Conservation (phyloP, 2,329 filamentous ascomycete genomes). For the Coccinonectria pachysandricola region DNA sequence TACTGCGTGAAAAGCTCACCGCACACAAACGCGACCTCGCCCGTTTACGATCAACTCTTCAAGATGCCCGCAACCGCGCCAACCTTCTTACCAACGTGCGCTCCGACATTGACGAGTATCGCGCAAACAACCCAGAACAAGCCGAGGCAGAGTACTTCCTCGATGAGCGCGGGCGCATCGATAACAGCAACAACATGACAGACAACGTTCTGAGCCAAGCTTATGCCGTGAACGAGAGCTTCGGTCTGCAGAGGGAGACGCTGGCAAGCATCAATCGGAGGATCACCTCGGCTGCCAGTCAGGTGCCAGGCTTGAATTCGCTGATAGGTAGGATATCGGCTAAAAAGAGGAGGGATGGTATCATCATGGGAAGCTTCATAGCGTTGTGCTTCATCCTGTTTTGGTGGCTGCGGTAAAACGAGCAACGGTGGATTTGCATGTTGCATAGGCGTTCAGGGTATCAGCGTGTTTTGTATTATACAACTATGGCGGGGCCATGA, state of each 20-base stretch:
- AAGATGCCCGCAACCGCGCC: conserved; percentile 71
- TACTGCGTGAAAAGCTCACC: conserved; percentile 80
- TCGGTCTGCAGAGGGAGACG: conserved; percentile 77
- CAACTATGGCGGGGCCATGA: too few relatives aligned
- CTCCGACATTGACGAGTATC: conserved; percentile 85
- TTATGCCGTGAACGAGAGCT: conserved; percentile 92
- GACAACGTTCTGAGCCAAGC: conserved; percentile 90
- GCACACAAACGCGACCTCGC: conserved; percentile 77
- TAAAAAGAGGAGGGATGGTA: conserved; percentile 88
- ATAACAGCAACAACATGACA: conserved; percentile 80
- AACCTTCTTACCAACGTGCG: conserved; percentile 87
- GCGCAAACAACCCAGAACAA: conserved; percentile 66
- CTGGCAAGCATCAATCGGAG: conserved; percentile 80
- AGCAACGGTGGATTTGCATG: conserved; percentile 7
- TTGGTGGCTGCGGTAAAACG: conserved; percentile 58
- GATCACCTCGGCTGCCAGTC: conserved; percentile 79
- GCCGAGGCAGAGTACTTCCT: conserved; percentile 97
- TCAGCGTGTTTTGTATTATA: conserved; percentile 27
- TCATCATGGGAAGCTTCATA: conserved; percentile 87
- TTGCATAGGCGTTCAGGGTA: conserved; percentile 27
- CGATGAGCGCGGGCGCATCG: conserved; percentile 73
- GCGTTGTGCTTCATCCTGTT: conserved; percentile 81
- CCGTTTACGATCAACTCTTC: conserved; percentile 62
- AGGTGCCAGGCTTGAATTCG: conserved; percentile 86
- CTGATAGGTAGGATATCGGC: conserved; percentile 87